These are phyloP conservation scores for Pseudonitzschia multiseries DNA, from an alignment of 108 stramenopile species.

Conservation along the genomic window DNA sequence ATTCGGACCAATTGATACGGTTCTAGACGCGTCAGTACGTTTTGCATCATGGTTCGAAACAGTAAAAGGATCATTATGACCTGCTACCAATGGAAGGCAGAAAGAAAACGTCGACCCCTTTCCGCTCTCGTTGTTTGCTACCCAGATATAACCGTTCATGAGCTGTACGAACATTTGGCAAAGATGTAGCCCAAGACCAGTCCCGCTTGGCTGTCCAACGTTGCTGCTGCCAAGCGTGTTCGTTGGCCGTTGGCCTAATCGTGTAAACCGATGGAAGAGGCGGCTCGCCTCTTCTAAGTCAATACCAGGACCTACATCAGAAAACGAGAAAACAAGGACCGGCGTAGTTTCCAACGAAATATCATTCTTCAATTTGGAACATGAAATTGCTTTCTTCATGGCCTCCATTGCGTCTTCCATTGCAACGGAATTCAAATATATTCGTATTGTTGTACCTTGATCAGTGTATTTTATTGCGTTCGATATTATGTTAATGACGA, in stretches of 20 bases:
- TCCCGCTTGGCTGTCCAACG: slow-evolving; percentile 12
- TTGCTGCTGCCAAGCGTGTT: not conserved
- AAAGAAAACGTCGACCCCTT: slow-evolving; percentile 14
- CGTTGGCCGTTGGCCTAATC: not conserved
- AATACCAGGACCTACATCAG: slow-evolving; percentile 9
- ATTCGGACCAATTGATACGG: not conserved
- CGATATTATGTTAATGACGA: slow-evolving; percentile 42
- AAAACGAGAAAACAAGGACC: not conserved
- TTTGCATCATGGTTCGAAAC: not conserved
- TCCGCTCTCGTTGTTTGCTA: slow-evolving; percentile 4
- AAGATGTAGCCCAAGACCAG: slow-evolving; percentile 22
- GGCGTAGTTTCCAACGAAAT: not conserved
- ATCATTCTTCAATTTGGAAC: not conserved
- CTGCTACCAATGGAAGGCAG: slow-evolving; percentile 3
- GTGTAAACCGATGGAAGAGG: slow-evolving; percentile 12
- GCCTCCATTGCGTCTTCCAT: not conserved
- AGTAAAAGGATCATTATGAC: not conserved
- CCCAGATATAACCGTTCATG: slow-evolving; percentile 18
- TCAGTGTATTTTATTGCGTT: slow-evolving; percentile 54
- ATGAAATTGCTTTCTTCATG: not conserved
- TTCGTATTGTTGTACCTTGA: not conserved
- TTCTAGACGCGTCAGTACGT: not conserved
- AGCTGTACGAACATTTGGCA: slow-evolving; percentile 15
- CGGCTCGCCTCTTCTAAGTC: not conserved
- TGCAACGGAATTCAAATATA: not conserved